Evolutionary conservation across 2,329 filamentous ascomycete genomes (phyloP).

Genomic region (Hypoxylon sp.): DNA sequence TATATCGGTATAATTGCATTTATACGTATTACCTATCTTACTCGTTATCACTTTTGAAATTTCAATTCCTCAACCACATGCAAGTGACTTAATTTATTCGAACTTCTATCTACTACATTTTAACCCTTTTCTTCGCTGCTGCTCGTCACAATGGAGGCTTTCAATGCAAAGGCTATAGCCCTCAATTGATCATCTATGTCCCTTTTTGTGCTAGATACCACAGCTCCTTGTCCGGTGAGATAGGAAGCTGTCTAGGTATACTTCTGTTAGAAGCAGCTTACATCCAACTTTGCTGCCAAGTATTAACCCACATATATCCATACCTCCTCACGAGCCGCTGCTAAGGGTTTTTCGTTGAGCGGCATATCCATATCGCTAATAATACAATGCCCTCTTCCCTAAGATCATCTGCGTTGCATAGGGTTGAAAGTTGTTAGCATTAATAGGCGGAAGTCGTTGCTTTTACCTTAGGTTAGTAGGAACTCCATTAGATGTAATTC

Average conservation of each 20-base stretch:
- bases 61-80: conserved; percentile 2
- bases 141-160: not conserved
- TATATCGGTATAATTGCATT: conserved; percentile 4
- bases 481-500: not conserved
- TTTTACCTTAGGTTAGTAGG: conserved; percentile 9
- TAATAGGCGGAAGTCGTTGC: not conserved
- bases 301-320: conserved; percentile 9
- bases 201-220: conserved; percentile 1
- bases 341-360: conserved; percentile 1
- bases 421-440: not conserved
- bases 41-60: conserved; percentile 1
- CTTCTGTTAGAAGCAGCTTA: conserved; percentile 20
- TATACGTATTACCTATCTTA: conserved; percentile 7
- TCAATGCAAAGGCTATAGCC: not conserved
- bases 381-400: conserved; percentile 7
- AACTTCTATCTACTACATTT: not conserved
- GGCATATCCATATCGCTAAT: not conserved
- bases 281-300: conserved; percentile 16
- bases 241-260: conserved; percentile 37
- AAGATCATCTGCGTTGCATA: not conserved
- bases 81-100: not conserved
- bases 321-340: not conserved
- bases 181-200: conserved; percentile 4
- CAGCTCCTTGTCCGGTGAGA: conserved; percentile 20
- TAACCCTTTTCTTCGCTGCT: not conserved